phyloP scores from a whole-genome alignment of 148 eudicot genomes.

The Heliamphora exappendiculata region DNA sequence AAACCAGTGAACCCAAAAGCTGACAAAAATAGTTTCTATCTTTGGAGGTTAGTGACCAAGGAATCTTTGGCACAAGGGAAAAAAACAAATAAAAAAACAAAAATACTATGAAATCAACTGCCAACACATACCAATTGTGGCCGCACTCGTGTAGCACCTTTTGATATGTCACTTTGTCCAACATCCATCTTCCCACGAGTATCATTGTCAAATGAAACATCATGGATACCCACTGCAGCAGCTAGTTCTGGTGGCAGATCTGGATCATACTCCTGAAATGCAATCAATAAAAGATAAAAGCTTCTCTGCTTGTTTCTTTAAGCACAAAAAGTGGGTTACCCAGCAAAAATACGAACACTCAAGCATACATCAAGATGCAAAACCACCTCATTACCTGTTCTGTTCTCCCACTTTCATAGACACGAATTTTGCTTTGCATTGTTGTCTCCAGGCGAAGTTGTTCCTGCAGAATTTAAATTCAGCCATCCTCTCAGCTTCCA shows the following conservation, averaged over 20 bases:
- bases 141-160: slow-evolving; percentile 42
- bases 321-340: neutral
- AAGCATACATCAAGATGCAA: slow-evolving; percentile 10
- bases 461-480: slow-evolving; percentile 48
- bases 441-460: slow-evolving; percentile 77
- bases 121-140: slow-evolving; percentile 50
- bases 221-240: slow-evolving; percentile 75
- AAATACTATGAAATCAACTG: neutral
- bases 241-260: slow-evolving; percentile 96
- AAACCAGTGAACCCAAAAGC: slow-evolving; percentile 7
- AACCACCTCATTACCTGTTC: slow-evolving; percentile 62
- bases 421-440: slow-evolving; percentile 85
- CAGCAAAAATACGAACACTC: neutral
- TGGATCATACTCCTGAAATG: slow-evolving; percentile 84
- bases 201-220: slow-evolving; percentile 48
- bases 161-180: slow-evolving; percentile 45
- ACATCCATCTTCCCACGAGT: slow-evolving; percentile 42
- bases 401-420: slow-evolving; percentile 82
- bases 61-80: neutral
- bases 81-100: neutral
- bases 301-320: neutral
- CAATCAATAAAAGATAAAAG: slow-evolving; percentile 13
- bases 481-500: slow-evolving; percentile 13
- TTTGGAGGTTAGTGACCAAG: too few relatives aligned
- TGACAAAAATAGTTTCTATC: too few relatives aligned